A percentile compares a stretch with the other conserved stretches of the same genome.
These are phyloP conservation scores for Lasiodiplodia citricola DNA, from an alignment of 2,329 filamentous ascomycete species.

Conservation along the genomic window DNA sequence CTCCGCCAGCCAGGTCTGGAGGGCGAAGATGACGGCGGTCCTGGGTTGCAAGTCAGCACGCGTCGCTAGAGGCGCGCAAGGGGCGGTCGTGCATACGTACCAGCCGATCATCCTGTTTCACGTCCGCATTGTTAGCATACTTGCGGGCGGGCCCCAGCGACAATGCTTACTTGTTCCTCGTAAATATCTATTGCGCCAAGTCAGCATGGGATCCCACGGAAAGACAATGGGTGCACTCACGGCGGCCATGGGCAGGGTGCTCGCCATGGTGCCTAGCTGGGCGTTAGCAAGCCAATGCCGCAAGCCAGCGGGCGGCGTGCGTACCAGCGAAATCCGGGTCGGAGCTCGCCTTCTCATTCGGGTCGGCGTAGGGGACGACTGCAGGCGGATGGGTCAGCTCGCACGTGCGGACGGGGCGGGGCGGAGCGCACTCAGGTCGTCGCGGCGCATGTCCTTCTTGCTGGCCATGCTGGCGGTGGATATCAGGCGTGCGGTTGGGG, in stretches of 20 bases:
- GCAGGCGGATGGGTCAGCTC: constrained; percentile 17
- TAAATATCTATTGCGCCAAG: constrained; percentile 71
- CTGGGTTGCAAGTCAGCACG: constrained; percentile 46
- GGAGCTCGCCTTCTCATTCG: constrained; percentile 66
- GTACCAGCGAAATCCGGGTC: constrained; percentile 74
- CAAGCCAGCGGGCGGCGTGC: not conserved
- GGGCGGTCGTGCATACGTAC: constrained; percentile 43
- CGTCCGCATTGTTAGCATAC: constrained; percentile 20
- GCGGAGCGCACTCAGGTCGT: constrained; percentile 68
- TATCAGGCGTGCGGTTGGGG: constrained; percentile 20
- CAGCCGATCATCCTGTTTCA: constrained; percentile 66
- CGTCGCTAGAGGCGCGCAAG: constrained; percentile 13
- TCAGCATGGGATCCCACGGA: constrained; percentile 31
- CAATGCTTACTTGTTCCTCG: constrained; percentile 74
- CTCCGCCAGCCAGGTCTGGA: constrained; percentile 80
- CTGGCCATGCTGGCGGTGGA: constrained; percentile 60
- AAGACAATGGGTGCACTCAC: constrained; percentile 50
- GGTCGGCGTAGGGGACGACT: constrained; percentile 91
- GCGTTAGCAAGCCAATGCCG: not conserved
- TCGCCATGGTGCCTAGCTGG: constrained; percentile 64
- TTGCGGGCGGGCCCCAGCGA: not conserved
- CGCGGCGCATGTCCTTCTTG: constrained; percentile 77
- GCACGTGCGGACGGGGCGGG: constrained; percentile 8
- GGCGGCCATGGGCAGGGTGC: constrained; percentile 91
- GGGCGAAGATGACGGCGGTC: constrained; percentile 74